Evolutionary conservation across 1,284 basidiomycete species (phyloP).

Genomic region (Rhodotorula sp.): DNA sequence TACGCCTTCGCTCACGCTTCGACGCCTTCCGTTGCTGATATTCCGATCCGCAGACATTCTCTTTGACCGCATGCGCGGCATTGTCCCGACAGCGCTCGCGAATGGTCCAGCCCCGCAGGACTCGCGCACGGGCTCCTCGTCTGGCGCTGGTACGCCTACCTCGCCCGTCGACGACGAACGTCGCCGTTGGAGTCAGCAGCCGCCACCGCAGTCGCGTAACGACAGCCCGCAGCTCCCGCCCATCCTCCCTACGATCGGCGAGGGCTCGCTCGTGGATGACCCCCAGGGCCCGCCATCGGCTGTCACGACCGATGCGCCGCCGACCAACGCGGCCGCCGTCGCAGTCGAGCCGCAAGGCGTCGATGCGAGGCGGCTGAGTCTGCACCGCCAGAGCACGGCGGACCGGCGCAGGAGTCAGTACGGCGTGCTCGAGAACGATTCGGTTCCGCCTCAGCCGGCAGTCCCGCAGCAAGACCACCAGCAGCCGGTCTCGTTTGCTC

Average conservation of each 20-base stretch:
- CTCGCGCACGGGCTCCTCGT: constrained; percentile 27
- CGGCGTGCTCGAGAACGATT: neutral
- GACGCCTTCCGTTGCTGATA: neutral
- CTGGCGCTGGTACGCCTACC: constrained; percentile 46
- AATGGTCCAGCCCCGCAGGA: constrained; percentile 9
- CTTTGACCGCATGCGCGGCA: constrained; percentile 63
- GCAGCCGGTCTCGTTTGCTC: no score
- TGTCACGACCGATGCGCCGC: neutral
- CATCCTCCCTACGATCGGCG: constrained; percentile 34
- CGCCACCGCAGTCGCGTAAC: neutral
- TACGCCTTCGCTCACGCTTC: neutral
- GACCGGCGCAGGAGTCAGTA: constrained; percentile 9
- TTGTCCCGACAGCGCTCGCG: constrained; percentile 18
- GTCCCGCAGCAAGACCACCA: neutral
- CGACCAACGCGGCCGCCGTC: neutral
- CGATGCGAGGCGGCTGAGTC: neutral
- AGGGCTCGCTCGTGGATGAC: constrained; percentile 11
- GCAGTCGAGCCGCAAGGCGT: neutral
- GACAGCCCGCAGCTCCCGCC: constrained; percentile 25
- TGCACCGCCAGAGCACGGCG: constrained; percentile 1
- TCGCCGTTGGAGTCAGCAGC: constrained; percentile 13
- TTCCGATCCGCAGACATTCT: constrained; percentile 60
- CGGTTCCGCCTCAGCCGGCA: neutral
- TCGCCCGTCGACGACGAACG: constrained; percentile 34
- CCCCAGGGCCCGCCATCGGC: neutral